Evolutionary conservation across 1,284 basidiomycete genomes (phyloP).

Genomic region (Cutaneotrichosporon daszewskae): DNA sequence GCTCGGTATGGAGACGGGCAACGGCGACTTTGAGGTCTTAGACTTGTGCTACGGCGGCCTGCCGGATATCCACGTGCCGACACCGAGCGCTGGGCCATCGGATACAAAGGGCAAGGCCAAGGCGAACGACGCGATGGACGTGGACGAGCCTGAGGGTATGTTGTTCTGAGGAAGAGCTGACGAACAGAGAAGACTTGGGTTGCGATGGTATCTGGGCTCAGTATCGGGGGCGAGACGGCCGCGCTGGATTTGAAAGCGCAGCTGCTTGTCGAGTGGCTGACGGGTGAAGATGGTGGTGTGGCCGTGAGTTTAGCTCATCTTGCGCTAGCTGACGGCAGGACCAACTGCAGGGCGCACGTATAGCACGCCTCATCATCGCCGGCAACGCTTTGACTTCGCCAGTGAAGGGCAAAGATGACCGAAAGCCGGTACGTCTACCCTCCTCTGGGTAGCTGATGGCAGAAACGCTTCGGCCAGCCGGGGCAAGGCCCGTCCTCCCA

Average conservation of each 20-base stretch:
- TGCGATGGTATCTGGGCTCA: slow-evolving; percentile 79
- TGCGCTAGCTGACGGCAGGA: slow-evolving; percentile 47
- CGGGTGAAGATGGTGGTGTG: slow-evolving; percentile 69
- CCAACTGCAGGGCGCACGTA: slow-evolving; percentile 59
- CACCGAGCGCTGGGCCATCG: slow-evolving; percentile 32
- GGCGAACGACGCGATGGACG: slow-evolving; percentile 23
- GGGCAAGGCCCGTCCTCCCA: slow-evolving; percentile 52
- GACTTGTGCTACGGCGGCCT: slow-evolving; percentile 81
- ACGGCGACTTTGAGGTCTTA: slow-evolving; percentile 90
- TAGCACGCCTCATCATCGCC: slow-evolving; percentile 76
- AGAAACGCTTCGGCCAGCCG: slow-evolving; percentile 49
- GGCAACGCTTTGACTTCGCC: slow-evolving; percentile 73
- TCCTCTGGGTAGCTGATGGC: not conserved
- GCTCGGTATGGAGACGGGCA: slow-evolving; percentile 79
- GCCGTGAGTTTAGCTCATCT: slow-evolving; percentile 47
- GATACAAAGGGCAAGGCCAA: slow-evolving; percentile 47
- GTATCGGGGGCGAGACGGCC: slow-evolving; percentile 54
- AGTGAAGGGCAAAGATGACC: slow-evolving; percentile 50
- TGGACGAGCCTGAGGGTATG: slow-evolving; percentile 15
- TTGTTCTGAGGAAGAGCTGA: slow-evolving; percentile 41
- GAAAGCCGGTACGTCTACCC: slow-evolving; percentile 53
- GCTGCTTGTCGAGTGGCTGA: slow-evolving; percentile 78
- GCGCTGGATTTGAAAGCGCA: slow-evolving; percentile 67
- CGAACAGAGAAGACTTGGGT: slow-evolving; percentile 68
- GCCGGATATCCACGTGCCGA: slow-evolving; percentile 55